These are phyloP conservation scores for Saccharomyces hybrid DNA, from an alignment of 1,139 yeast genomes.

Conservation along the genomic window DNA sequence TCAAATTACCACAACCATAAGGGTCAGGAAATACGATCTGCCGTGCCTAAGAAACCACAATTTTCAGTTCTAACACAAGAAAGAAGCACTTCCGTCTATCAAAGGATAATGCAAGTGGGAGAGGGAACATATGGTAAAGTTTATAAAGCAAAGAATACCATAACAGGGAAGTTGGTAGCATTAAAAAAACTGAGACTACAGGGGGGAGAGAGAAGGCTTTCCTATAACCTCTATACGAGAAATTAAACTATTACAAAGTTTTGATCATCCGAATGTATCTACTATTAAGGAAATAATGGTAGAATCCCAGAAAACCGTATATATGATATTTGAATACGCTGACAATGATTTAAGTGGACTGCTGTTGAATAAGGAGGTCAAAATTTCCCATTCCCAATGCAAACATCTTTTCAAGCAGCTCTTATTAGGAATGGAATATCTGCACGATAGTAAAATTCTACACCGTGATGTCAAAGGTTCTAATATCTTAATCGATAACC, in stretches of 20 bases:
- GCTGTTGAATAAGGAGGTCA: constrained; percentile 65
- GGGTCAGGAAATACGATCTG: constrained; percentile 2
- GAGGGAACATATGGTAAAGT: constrained; percentile 84
- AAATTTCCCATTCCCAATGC: constrained; percentile 56
- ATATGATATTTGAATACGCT: constrained; percentile 88
- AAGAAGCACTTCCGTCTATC: constrained; percentile 24
- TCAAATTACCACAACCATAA: constrained; percentile 2
- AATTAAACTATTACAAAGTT: constrained; percentile 77
- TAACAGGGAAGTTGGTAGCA: constrained; percentile 72
- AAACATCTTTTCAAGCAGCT: constrained; percentile 73
- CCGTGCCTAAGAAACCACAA: background rate
- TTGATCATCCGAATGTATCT: constrained; percentile 75
- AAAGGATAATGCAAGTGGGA: constrained; percentile 48
- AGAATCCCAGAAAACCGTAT: constrained; percentile 60
- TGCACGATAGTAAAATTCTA: constrained; percentile 70
- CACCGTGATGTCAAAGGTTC: constrained; percentile 96
- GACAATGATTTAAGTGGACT: constrained; percentile 91
- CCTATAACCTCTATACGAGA: constrained; percentile 95
- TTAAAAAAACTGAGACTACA: constrained; percentile 77
- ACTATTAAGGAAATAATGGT: constrained; percentile 86
- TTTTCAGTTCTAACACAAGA: constrained; percentile 13
- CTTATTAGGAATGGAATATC: constrained; percentile 69
- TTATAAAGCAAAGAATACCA: constrained; percentile 42
- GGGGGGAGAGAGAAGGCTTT: constrained; percentile 83
- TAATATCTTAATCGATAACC: constrained; percentile 65